Evolutionary conservation across 2,329 filamentous ascomycete genomes (phyloP).

Genomic region (Ophiocordyceps australis): DNA sequence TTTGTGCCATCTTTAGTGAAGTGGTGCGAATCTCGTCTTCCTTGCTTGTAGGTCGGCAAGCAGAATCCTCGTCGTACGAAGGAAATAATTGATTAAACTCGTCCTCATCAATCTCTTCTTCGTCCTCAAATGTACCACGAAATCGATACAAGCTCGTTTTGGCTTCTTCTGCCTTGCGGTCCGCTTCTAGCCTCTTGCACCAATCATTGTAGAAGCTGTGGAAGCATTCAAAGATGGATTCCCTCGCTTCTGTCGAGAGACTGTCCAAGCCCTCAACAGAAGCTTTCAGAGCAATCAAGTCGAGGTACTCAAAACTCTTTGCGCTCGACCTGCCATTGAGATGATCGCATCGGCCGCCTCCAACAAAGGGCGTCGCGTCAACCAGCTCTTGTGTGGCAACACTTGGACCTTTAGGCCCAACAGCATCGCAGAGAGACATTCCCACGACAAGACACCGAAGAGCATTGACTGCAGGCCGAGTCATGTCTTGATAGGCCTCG

Average conservation of each 20-base stretch:
- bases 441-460: slow-evolving; percentile 65
- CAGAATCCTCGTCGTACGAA: slow-evolving; percentile 37
- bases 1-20: slow-evolving; percentile 40
- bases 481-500: slow-evolving; percentile 71
- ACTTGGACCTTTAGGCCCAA: no score
- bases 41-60: slow-evolving; percentile 11
- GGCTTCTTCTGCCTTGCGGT: slow-evolving; percentile 56
- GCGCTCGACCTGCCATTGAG: slow-evolving; percentile 5
- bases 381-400: slow-evolving; percentile 20
- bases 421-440: slow-evolving; percentile 38
- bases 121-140: slow-evolving; percentile 57
- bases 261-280: slow-evolving; percentile 27
- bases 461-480: slow-evolving; percentile 59
- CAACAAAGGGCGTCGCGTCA: slow-evolving; percentile 34
- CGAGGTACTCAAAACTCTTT: slow-evolving; percentile 24
- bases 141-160: slow-evolving; percentile 72
- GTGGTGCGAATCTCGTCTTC: slow-evolving; percentile 28
- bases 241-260: slow-evolving; percentile 23
- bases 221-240: slow-evolving; percentile 46
- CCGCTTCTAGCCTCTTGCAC: slow-evolving; percentile 57
- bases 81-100: slow-evolving; percentile 75
- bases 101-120: slow-evolving; percentile 54
- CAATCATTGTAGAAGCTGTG: slow-evolving; percentile 63
- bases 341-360: slow-evolving; percentile 18
- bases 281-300: slow-evolving; percentile 12